A percentile compares a stretch with the other conserved stretches of the same genome.
phyloP scores from a whole-genome alignment of 352 stramenopile genomes.

The Phytopythium vexans region DNA sequence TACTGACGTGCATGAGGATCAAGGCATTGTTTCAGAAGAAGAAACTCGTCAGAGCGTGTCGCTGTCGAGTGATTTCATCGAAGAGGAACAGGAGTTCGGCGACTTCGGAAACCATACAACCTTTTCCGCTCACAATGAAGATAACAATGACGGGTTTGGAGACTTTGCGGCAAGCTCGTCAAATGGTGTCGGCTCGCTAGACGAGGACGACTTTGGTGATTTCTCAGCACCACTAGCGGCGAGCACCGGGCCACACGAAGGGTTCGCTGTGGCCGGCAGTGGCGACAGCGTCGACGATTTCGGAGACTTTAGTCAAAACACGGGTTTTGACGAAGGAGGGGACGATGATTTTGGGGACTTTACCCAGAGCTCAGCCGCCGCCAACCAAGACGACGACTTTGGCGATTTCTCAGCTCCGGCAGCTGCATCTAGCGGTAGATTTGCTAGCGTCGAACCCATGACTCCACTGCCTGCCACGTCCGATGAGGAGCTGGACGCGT shows the following conservation, averaged over 20 bases:
- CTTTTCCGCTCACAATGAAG: slow-evolving; percentile 6
- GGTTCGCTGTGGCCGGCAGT: not conserved
- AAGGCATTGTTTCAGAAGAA: too few relatives aligned
- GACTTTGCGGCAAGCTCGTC: slow-evolving; percentile 25
- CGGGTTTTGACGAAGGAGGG: slow-evolving; percentile 6
- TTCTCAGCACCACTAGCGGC: slow-evolving; percentile 9
- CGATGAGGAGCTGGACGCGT: not conserved
- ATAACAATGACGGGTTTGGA: slow-evolving; percentile 34
- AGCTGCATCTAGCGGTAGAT: too few relatives aligned
- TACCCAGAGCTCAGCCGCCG: slow-evolving; percentile 13
- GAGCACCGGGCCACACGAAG: not conserved
- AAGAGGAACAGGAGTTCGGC: slow-evolving; percentile 5
- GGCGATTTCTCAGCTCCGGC: slow-evolving; percentile 16
- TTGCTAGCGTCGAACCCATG: not conserved
- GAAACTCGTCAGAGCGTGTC: too few relatives aligned
- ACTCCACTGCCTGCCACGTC: not conserved
- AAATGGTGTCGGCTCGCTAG: slow-evolving; percentile 8
- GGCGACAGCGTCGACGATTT: slow-evolving; percentile 20
- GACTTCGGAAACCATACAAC: slow-evolving; percentile 10
- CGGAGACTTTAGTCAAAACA: slow-evolving; percentile 34
- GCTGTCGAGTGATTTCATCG: not conserved
- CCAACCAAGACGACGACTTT: slow-evolving; percentile 25
- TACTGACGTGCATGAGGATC: too few relatives aligned
- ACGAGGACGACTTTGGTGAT: slow-evolving; percentile 7
- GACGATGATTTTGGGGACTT: slow-evolving; percentile 45